Percentiles rank a stretch among this genome's conserved stretches.
phyloP scores from a whole-genome alignment of 1,284 basidiomycete species.

The Agaricales sp. region DNA sequence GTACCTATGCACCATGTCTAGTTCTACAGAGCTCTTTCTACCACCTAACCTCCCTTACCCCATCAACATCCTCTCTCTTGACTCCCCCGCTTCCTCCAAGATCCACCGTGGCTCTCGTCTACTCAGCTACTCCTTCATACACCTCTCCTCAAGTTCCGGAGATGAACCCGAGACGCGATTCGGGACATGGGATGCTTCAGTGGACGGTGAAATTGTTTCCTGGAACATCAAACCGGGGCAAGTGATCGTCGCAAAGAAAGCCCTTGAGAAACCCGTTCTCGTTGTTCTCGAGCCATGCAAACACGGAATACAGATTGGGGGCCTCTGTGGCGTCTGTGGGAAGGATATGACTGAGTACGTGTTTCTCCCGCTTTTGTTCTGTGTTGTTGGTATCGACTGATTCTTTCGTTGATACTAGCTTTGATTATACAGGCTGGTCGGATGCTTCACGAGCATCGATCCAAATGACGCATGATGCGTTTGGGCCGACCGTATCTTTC shows the following conservation, averaged over 20 bases:
- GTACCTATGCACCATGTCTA: background rate
- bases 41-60: constrained; percentile 71
- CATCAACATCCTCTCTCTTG: constrained; percentile 62
- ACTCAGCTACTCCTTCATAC: constrained; percentile 70
- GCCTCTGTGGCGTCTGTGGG: constrained; percentile 89
- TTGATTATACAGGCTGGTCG: constrained; percentile 80
- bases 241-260: constrained; percentile 43
- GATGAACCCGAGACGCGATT: constrained; percentile 58
- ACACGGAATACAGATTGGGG: constrained; percentile 87
- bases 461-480: constrained; percentile 78
- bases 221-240: constrained; percentile 60
- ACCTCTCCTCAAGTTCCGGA: constrained; percentile 30
- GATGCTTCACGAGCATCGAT: constrained; percentile 74
- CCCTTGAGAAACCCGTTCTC: constrained; percentile 49
- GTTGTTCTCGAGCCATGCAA: constrained; percentile 80
- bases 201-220: constrained; percentile 61
- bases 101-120: constrained; percentile 65
- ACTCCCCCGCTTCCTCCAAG: constrained; percentile 30
- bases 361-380: too few relatives aligned
- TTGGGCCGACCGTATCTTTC: constrained; percentile 67
- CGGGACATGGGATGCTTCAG: constrained; percentile 79
- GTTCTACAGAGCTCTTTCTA: constrained; percentile 54
- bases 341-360: constrained; percentile 87
- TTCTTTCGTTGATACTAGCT: constrained; percentile 31
- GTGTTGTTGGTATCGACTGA: too few relatives aligned